Base-by-base conservation (phyloP, 139 green algal species). In the Coelastrella sp. region DNA sequence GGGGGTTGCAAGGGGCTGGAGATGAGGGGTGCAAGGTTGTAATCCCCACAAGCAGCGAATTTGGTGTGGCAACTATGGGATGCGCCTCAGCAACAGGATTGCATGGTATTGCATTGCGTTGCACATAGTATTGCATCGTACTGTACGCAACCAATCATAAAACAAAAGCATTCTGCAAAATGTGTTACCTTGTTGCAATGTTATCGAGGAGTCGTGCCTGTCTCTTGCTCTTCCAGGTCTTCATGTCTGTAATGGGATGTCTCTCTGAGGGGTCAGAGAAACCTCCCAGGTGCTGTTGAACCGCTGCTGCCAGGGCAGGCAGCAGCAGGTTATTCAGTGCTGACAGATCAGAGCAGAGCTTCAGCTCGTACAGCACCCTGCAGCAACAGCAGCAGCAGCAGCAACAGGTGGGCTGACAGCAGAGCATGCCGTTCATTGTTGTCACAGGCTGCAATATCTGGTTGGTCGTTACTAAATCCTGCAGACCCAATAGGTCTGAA, bases 221-320 rank as follows among this genome's bases (percentile, higher is more conserved):
- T 8, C 82, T 75, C 22, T 68, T 19, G 12, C 15, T 49, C 68
- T 88, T 88, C 84, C 84, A 88, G 20, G 4, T 68, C 5, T 22
- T 65, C 63, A 90, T 90, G 58, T 84, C 58, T 5, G 57, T 10
- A 0, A 65, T 58, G 17, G 85, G 83, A 27, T n/a, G 4, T 11
- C 25, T 9, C 6, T 87, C 72, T 56, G 10, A 17, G 5, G 60
- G 73, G 59, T 65, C 73, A 24, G 10, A 20, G 15, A 63, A 65
- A 17, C 59, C 85, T 4, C 11, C 7, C 15, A 61, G 4, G n/a
- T 90, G 74, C 25, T 59, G n/a, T 20, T 60, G 25, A 12, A 84
- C 85, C 7, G 85, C 85, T 56, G 85, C 59, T 15, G 85, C 22
- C 85, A 90, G 58, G 15, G 85, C 66, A 11, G 84, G 84, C 15